Base-by-base conservation (phyloP, 2,329 filamentous ascomycete species). In the Hirsutella rhossiliensis region DNA sequence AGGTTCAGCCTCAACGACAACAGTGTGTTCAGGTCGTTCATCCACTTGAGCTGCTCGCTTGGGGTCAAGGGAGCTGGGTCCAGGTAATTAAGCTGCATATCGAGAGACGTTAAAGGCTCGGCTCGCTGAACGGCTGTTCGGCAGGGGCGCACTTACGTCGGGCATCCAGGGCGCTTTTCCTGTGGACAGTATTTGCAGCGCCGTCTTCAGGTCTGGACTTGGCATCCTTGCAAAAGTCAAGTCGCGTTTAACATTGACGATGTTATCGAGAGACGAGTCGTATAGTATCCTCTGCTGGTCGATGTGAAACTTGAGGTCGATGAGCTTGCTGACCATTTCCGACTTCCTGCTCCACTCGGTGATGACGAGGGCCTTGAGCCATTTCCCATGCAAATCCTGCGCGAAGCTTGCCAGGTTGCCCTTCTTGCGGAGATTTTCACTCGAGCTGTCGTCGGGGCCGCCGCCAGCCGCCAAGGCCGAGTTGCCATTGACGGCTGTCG, bases 321-420 rank as follows among this genome's bases (percentile, higher is more conserved):
- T 94, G 48, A 97, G 73, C 62, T 84, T 87, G 66, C 83, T 84
- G 53, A 97, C 85, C 53, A 84, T 79, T 34, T 79, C 73, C 30
- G 83, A 80, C 60, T 85, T 82, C 56, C 84, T 76, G 58, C 84
- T 86, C 92, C 92, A 98, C 63, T 92, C 84, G 2, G 84, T 80
- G 40, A 98, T 81, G 19, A 98, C 87, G 18, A 96, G 72, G 8
- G 89, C 77, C 66, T 98, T 97, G 60, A 94, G 87, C 71, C 94
- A 97, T 66, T 87, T 87, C 28, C 82, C 80, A 56, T 95, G 82
- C 56, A 84, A 78, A 19, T 80, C 76, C 59, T 90, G 82, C 9
- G 84, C 80, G 65, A 92, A 94, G 38, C 84, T 78, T 47, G 95
- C 64, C 43, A 96, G 62, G 31, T 71, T 65, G 27, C 77, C 65